These are phyloP conservation scores for Fragaria iinumae DNA, from an alignment of 306 rosid species.

Conservation along the genomic window DNA sequence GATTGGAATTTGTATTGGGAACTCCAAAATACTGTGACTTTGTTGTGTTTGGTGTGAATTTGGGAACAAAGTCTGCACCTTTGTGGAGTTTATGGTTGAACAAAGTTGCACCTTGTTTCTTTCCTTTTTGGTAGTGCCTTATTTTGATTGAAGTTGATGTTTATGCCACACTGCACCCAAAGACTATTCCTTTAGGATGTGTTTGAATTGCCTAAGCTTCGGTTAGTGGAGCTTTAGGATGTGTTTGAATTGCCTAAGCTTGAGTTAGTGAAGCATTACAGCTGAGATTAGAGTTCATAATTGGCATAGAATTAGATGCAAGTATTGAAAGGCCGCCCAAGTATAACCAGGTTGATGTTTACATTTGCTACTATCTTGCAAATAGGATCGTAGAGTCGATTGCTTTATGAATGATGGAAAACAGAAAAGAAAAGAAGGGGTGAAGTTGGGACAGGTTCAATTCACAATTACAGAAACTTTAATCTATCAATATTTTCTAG, in stretches of 20 bases:
- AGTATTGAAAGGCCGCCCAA: conserved; percentile 26
- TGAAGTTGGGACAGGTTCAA: not conserved
- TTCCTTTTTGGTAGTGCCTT: conserved; percentile 19
- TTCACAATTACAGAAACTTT: not conserved
- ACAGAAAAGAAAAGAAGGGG: not conserved
- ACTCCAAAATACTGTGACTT: conserved; percentile 16
- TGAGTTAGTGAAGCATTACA: conserved; percentile 16
- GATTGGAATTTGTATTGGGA: conserved; percentile 13
- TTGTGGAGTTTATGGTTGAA: conserved; percentile 20
- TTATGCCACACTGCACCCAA: conserved; percentile 16
- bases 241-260: conserved; percentile 30
- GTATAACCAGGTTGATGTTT: conserved; percentile 7
- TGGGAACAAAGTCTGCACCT: conserved; percentile 22
- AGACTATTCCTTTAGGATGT: conserved; percentile 26
- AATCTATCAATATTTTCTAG: not conserved
- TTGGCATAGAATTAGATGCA: conserved; percentile 26
- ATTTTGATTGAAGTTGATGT: conserved; percentile 25
- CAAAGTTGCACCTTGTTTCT: not conserved
- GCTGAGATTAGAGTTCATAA: conserved; percentile 12
- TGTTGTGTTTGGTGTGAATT: conserved; percentile 12
- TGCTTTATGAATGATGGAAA: not conserved
- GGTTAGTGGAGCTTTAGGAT: conserved; percentile 12
- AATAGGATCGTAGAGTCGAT: not conserved
- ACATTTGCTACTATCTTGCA: not conserved
- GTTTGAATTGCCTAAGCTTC: conserved; percentile 29